Base-by-base conservation (phyloP, 805 yeast genomes). In the Brettanomyces bruxellensis region DNA sequence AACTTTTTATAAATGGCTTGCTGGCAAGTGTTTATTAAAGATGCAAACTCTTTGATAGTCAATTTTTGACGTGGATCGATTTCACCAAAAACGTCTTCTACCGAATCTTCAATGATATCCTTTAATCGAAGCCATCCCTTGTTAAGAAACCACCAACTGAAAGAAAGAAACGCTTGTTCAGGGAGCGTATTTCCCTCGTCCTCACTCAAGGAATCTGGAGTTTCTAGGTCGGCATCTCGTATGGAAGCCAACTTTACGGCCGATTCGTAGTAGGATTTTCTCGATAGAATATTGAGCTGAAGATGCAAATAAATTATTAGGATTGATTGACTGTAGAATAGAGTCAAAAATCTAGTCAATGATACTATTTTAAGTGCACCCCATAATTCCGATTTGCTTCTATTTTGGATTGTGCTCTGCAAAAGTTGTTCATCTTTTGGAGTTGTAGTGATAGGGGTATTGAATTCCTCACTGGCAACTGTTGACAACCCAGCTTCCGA, bases 121-220 rank as follows among this genome's bases (percentile, higher is more conserved):
- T 77, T 71, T 34, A 86, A 66, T 34, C 71, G 67, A 23, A 71
- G 55, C 89, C 93, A 88, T 0, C 98, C 98, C 52, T 81, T 78
- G 62, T 91, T 89, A 44, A 91, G 69, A 41, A 91, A 64, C 96
- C 96, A 91, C 96, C 97, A 91, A 50, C 90, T 83, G 51, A 88
- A 75, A 0, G 95, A 83, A 41, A 91, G 70, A 60, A 85, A 91
- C 44, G 88, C 83, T 56, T 93, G 91, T 55, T 85, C 93, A 36
- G 82, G 72, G 34, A 75, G 79, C 53, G 51, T 50, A 41, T 60
- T 65, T 41, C 57, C 49, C 12, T 60, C 64, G 4, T 54, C 57
- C n/a, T 53, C 56, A 5, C 56, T 62, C 34, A 58, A 43, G 14
- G 55, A 49, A 22, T 50, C 45, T 18, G 5, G 12, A 11, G 25